Conservation (phyloP, 306 rosid species). For the Gastrolobium villosum region DNA sequence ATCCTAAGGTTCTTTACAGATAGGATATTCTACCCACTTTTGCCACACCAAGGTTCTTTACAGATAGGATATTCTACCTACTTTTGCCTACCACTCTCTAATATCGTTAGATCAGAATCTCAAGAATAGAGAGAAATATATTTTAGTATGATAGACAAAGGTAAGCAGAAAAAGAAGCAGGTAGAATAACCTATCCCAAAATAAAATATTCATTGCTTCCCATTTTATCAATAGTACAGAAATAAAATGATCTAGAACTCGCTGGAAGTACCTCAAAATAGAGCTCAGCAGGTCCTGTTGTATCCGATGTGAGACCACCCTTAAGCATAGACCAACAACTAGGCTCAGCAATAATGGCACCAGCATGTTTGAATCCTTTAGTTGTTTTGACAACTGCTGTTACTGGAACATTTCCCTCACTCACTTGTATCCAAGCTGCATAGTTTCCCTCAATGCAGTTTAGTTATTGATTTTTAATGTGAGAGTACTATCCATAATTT, state of each 20-base stretch:
- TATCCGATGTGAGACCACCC: constrained; percentile 70
- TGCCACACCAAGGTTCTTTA: no score
- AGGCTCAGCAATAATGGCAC: constrained; percentile 57
- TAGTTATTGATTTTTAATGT: neutral
- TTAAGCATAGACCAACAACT: constrained; percentile 91
- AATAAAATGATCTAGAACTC: neutral
- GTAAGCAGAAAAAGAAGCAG: no score
- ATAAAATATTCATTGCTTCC: neutral
- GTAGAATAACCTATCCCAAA: no score
- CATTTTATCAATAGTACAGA: neutral
- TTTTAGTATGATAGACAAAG: no score
- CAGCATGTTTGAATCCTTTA: constrained; percentile 53
- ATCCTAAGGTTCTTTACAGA: no score
- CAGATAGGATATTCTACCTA: no score
- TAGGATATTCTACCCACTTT: no score
- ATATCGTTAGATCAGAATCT: no score
- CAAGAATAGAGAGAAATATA: no score
- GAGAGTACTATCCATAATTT: neutral
- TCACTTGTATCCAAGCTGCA: constrained; percentile 75
- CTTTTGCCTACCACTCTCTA: no score
- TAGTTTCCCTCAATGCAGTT: neutral
- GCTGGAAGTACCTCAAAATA: constrained; percentile 74
- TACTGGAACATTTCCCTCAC: constrained; percentile 51
- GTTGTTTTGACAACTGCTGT: constrained; percentile 66
- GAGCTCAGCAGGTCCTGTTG: constrained; percentile 64